Evolutionary conservation across 1,139 yeast genomes (phyloP).

Genomic region (Candida sanyaensis): DNA sequence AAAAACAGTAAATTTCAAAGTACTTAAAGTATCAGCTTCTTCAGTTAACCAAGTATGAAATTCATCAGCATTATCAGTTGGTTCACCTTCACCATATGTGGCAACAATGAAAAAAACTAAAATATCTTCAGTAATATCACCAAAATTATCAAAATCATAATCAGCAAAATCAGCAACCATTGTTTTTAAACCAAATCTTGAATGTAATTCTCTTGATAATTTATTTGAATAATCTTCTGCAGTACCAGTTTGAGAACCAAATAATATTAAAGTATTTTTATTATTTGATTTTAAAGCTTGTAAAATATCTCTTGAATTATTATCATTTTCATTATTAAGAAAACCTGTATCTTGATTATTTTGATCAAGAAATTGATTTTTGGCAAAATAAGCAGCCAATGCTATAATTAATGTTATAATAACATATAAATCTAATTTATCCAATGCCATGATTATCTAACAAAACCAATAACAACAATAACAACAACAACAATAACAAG

Average conservation of each 20-base stretch:
- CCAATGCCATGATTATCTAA: no score
- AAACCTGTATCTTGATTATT: conserved; percentile 25
- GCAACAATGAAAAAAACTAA: conserved; percentile 80
- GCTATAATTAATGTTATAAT: conserved; percentile 66
- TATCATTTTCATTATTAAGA: conserved; percentile 36
- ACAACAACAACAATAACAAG: no score
- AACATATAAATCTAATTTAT: conserved; percentile 71
- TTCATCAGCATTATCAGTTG: conserved; percentile 87
- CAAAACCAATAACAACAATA: no score
- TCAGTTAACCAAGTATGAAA: conserved; percentile 63
- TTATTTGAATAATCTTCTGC: conserved; percentile 96
- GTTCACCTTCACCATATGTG: conserved; percentile 98
- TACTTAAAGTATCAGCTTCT: conserved; percentile 63
- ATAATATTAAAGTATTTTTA: conserved; percentile 81
- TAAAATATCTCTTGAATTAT: conserved; percentile 59
- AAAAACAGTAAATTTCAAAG: conserved; percentile 70
- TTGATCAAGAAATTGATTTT: conserved; percentile 43
- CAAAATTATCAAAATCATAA: conserved; percentile 74
- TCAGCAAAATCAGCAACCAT: conserved; percentile 90
- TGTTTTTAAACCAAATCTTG: conserved; percentile 78
- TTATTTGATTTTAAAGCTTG: conserved; percentile 61
- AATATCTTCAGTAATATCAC: conserved; percentile 49
- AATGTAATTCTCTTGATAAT: conserved; percentile 82
- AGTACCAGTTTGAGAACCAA: conserved; percentile 99
- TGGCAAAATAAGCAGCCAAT: conserved; percentile 64